A percentile compares a stretch with the other conserved stretches of the same genome.
phyloP scores from a whole-genome alignment of 768 basidiomycete genomes.

The Neoboletus brunneissimus region DNA sequence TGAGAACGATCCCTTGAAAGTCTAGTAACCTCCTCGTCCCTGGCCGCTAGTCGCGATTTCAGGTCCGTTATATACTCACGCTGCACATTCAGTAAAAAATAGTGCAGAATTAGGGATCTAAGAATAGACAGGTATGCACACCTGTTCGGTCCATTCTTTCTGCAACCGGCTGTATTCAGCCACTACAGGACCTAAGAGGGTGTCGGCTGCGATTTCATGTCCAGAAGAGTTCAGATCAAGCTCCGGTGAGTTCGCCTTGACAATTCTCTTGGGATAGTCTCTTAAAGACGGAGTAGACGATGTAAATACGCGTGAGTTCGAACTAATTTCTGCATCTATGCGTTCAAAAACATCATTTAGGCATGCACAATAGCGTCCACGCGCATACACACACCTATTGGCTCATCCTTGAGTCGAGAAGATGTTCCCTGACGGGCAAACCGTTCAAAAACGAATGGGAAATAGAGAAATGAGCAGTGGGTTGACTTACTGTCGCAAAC shows the following conservation, averaged over 20 bases:
- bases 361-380: neutral
- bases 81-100: constrained; percentile 7
- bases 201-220: neutral
- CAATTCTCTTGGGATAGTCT: constrained; percentile 6
- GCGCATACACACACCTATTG: constrained; percentile 27
- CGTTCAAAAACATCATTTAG: neutral
- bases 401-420: constrained; percentile 7
- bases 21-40: constrained; percentile 9
- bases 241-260: constrained; percentile 11
- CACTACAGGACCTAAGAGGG: constrained; percentile 4
- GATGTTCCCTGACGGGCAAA: constrained; percentile 7
- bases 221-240: neutral
- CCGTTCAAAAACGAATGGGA: neutral
- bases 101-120: neutral
- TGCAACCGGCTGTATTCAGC: constrained; percentile 1
- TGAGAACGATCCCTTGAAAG: constrained; percentile 16
- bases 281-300: neutral
- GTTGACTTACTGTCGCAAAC: constrained; percentile 5
- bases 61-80: constrained; percentile 18
- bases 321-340: constrained; percentile 16
- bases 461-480: neutral
- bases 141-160: constrained; percentile 13
- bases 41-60: constrained; percentile 18
- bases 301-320: neutral
- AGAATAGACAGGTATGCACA: neutral